These are phyloP conservation scores for Pestalotiopsis sp. DNA, from an alignment of 2,329 filamentous ascomycete genomes.

Conservation along the genomic window DNA sequence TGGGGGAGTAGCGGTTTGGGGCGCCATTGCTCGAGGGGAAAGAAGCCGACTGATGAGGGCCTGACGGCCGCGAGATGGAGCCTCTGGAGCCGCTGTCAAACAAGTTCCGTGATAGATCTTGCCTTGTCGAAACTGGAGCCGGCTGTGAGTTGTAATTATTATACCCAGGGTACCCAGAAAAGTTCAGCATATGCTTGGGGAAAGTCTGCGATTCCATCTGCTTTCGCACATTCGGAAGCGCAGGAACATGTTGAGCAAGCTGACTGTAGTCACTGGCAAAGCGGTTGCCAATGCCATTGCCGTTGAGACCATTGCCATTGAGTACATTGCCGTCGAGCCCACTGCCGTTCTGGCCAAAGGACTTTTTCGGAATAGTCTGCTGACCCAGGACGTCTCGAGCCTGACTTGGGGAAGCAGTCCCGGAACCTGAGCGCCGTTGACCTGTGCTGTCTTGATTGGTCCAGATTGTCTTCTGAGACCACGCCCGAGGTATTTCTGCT, in stretches of 20 bases:
- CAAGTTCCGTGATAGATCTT: slow-evolving; percentile 11
- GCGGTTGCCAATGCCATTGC: slow-evolving; percentile 33
- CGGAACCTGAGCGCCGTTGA: slow-evolving; percentile 46
- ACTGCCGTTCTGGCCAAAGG: slow-evolving; percentile 50
- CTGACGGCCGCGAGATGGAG: slow-evolving; percentile 41
- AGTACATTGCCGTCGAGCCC: slow-evolving; percentile 43
- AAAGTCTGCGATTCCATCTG: background rate
- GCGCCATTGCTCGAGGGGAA: slow-evolving; percentile 45
- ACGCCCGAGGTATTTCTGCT: slow-evolving; percentile 51
- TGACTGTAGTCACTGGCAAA: no score
- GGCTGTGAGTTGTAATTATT: slow-evolving; percentile 36
- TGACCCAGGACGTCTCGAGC: slow-evolving; percentile 48
- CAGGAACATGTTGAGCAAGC: no score
- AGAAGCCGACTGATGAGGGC: slow-evolving; percentile 47
- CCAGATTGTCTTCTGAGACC: slow-evolving; percentile 58
- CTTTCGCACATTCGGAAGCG: no score
- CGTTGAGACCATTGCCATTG: slow-evolving; percentile 33
- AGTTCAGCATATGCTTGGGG: background rate
- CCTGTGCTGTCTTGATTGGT: slow-evolving; percentile 48
- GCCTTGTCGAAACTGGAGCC: slow-evolving; percentile 21
- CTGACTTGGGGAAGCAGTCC: slow-evolving; percentile 62
- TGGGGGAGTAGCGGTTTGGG: slow-evolving; percentile 17
- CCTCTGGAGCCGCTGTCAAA: slow-evolving; percentile 8
- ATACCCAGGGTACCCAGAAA: no score
- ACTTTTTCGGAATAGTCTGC: slow-evolving; percentile 45